phyloP scores from a whole-genome alignment of 2,329 filamentous ascomycete genomes.

The Fusarium sororula region DNA sequence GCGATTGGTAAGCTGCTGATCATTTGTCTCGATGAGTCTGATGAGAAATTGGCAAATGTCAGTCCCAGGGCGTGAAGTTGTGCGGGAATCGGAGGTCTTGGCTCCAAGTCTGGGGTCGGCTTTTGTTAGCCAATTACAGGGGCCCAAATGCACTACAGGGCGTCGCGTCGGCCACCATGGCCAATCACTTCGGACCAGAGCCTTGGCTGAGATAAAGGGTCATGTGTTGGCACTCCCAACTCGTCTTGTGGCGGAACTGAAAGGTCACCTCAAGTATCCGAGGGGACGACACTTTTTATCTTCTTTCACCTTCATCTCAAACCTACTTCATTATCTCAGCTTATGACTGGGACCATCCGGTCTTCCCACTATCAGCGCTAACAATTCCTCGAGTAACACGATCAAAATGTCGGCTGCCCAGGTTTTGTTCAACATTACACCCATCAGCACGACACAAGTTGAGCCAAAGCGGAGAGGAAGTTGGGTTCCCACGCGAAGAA shows the following conservation, averaged over 20 bases:
- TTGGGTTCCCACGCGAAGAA: constrained; percentile 15
- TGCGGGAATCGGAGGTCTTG: constrained; percentile 1
- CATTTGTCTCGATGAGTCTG: background rate
- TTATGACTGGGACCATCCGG: background rate
- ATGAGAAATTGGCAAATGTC: background rate
- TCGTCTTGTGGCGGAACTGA: constrained; percentile 25
- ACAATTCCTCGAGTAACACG: background rate
- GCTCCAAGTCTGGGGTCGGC: constrained; percentile 10
- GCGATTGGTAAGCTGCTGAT: constrained; percentile 1
- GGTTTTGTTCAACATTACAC: constrained; percentile 5
- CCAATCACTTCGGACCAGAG: constrained; percentile 1
- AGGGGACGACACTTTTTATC: background rate
- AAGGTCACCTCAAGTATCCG: constrained; percentile 20
- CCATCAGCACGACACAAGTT: background rate
- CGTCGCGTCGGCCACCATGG: constrained; percentile 1
- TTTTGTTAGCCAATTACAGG: constrained; percentile 15
- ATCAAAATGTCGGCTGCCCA: constrained; percentile 6
- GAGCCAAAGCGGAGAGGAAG: constrained; percentile 20
- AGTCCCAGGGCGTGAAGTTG: constrained; percentile 1
- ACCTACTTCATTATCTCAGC: background rate
- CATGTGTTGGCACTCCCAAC: constrained; percentile 13
- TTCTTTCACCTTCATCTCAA: background rate
- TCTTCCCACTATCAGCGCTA: too few relatives aligned
- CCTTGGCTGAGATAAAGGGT: constrained; percentile 30
- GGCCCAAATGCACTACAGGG: constrained; percentile 3